These are phyloP conservation scores for Falciphora oryzae DNA, from an alignment of 2,329 filamentous ascomycete genomes.

Conservation along the genomic window DNA sequence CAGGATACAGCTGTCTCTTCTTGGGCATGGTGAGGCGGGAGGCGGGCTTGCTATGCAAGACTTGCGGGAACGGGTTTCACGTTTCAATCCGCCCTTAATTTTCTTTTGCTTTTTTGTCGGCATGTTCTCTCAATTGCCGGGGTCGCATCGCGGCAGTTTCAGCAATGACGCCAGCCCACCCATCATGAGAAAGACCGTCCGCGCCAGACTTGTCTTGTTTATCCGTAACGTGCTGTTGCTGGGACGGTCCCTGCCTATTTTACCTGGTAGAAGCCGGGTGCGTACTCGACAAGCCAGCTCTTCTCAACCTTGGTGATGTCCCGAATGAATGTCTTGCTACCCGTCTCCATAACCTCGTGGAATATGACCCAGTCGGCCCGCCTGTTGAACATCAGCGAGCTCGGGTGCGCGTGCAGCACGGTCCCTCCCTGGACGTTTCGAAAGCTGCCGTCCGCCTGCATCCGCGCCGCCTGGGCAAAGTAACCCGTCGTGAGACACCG, in stretches of 20 bases:
- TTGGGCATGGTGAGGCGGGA: neutral
- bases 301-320: conserved; percentile 94
- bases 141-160: neutral
- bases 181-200: neutral
- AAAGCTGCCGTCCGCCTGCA: conserved; percentile 91
- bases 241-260: conserved; percentile 21
- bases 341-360: conserved; percentile 85
- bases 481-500: conserved; percentile 84
- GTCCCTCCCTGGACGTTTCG: conserved; percentile 75
- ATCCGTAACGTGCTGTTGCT: neutral
- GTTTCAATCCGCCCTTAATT: neutral
- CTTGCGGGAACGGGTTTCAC: neutral
- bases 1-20: neutral
- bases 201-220: neutral
- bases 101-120: neutral
- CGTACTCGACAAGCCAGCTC: conserved; percentile 86
- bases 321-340: conserved; percentile 81
- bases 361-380: conserved; percentile 97
- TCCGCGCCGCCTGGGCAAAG: conserved; percentile 87
- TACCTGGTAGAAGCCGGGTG: conserved; percentile 72
- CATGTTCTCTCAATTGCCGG: neutral
- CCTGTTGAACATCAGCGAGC: conserved; percentile 89
- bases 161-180: neutral
- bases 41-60: neutral
- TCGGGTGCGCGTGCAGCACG: conserved; percentile 81